phyloP scores from a whole-genome alignment of 148 eudicot species.

The Diospyros kaki region DNA sequence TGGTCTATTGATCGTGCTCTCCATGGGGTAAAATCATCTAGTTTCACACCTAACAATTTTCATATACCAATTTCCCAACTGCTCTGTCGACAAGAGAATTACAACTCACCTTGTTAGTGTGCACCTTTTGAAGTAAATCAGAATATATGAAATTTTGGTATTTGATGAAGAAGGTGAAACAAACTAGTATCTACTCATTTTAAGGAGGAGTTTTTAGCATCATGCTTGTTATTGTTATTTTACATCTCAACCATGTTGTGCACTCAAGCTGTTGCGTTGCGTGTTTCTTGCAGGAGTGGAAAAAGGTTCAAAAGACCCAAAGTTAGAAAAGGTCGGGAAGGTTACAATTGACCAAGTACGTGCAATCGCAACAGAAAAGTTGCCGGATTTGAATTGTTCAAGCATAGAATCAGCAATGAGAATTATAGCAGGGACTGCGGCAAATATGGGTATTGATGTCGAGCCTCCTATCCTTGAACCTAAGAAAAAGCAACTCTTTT shows the following conservation, averaged over 20 bases:
- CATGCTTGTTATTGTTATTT: too few relatives aligned
- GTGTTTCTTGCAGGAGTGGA: constrained; percentile 77
- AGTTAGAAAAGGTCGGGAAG: constrained; percentile 78
- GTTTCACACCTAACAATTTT: background rate
- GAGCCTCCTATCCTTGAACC: constrained; percentile 81
- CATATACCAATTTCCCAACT: background rate
- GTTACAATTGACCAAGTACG: constrained; percentile 77
- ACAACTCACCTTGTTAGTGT: background rate
- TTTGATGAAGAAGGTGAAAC: too few relatives aligned
- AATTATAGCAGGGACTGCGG: constrained; percentile 93
- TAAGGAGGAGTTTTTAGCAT: too few relatives aligned
- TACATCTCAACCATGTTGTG: too few relatives aligned
- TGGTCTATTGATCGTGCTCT: background rate
- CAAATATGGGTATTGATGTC: constrained; percentile 92
- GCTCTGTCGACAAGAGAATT: background rate
- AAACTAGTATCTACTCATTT: too few relatives aligned
- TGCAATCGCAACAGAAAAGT: constrained; percentile 72
- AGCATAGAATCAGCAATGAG: constrained; percentile 91
- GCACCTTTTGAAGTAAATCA: background rate
- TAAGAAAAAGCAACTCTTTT: constrained; percentile 52
- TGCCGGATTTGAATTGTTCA: constrained; percentile 90
- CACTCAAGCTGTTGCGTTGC: too few relatives aligned
- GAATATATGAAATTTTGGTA: background rate
- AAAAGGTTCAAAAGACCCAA: constrained; percentile 90
- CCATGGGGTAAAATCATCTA: background rate